A percentile compares a stretch with the other conserved stretches of the same genome.
Conservation (phyloP, 257 asterid species). For the Eustoma russellianum region DNA sequence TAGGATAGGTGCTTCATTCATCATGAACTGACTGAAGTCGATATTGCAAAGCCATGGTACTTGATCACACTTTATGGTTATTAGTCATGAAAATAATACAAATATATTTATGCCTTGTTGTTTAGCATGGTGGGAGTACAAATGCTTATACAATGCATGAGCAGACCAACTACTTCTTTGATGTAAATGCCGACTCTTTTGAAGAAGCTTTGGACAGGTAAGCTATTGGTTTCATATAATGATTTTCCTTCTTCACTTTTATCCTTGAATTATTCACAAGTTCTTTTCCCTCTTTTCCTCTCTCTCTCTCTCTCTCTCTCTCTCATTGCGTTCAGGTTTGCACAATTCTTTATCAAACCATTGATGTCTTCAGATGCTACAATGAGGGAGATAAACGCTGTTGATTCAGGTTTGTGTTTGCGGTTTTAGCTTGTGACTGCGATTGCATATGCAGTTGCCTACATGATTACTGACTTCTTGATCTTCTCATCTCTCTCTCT, state of each 20-base stretch:
- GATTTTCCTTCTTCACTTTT: background rate
- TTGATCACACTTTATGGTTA: too few species aligned
- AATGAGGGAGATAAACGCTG: constrained; percentile 89
- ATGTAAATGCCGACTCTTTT: constrained; percentile 76
- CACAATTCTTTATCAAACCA: constrained; percentile 91
- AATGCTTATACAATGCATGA: constrained; percentile 90
- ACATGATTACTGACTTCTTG: constrained; percentile 9
- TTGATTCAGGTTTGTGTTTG: constrained; percentile 71
- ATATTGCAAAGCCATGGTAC: too few species aligned
- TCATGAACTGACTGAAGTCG: too few species aligned
- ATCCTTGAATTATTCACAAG: too few species aligned
- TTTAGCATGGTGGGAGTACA: constrained; percentile 93
- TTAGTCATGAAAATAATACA: too few species aligned
- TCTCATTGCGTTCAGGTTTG: constrained; percentile 41
- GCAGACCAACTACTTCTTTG: constrained; percentile 80
- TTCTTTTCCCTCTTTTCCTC: too few species aligned
- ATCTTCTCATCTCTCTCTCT: background rate
- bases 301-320: too few species aligned
- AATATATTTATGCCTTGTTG: constrained; percentile 6
- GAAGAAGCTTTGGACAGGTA: constrained; percentile 98
- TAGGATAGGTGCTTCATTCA: too few species aligned
- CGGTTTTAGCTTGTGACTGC: constrained; percentile 7
- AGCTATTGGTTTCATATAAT: constrained; percentile 5
- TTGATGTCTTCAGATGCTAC: constrained; percentile 98
- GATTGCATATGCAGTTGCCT: constrained; percentile 7